phyloP scores from a whole-genome alignment of 1,284 basidiomycete species.

The Neonothopanus nambi region DNA sequence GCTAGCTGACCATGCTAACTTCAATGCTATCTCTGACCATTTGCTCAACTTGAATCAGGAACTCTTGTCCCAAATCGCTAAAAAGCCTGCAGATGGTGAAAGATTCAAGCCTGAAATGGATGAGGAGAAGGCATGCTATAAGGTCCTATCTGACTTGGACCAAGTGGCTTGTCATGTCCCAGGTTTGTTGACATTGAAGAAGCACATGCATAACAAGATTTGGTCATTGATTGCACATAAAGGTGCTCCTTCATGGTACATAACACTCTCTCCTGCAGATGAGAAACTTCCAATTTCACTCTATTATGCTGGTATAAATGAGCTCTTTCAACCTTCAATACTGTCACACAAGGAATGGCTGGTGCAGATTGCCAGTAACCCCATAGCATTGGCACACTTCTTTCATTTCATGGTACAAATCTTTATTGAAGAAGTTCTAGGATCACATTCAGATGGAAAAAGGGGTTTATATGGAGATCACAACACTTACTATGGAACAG shows the following conservation, averaged over 20 bases:
- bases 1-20: slow-evolving; percentile 25
- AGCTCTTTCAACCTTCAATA: slow-evolving; percentile 6
- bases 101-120: slow-evolving; percentile 27
- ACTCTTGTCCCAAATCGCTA: slow-evolving; percentile 24
- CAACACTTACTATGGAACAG: slow-evolving; percentile 34
- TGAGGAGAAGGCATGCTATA: slow-evolving; percentile 35
- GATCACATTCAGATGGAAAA: slow-evolving; percentile 10
- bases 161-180: slow-evolving; percentile 31
- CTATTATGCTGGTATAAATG: slow-evolving; percentile 24
- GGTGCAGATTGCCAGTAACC: slow-evolving; percentile 24
- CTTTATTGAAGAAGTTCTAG: slow-evolving; percentile 28
- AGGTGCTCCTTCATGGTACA: slow-evolving; percentile 29
- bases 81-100: slow-evolving; percentile 25
- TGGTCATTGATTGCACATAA: slow-evolving; percentile 32
- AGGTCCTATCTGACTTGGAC: slow-evolving; percentile 35
- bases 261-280: slow-evolving; percentile 28
- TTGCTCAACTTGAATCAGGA: slow-evolving; percentile 26
- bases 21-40: slow-evolving; percentile 26
- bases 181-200: slow-evolving; percentile 33
- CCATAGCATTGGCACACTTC: slow-evolving; percentile 24
- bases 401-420: slow-evolving; percentile 25
- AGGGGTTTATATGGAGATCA: slow-evolving; percentile 27
- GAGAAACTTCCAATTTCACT: slow-evolving; percentile 25
- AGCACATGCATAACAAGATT: slow-evolving; percentile 37
- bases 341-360: background rate